Conservation (phyloP, 2,329 filamentous ascomycete species). For the Coleophoma cylindrospora region DNA sequence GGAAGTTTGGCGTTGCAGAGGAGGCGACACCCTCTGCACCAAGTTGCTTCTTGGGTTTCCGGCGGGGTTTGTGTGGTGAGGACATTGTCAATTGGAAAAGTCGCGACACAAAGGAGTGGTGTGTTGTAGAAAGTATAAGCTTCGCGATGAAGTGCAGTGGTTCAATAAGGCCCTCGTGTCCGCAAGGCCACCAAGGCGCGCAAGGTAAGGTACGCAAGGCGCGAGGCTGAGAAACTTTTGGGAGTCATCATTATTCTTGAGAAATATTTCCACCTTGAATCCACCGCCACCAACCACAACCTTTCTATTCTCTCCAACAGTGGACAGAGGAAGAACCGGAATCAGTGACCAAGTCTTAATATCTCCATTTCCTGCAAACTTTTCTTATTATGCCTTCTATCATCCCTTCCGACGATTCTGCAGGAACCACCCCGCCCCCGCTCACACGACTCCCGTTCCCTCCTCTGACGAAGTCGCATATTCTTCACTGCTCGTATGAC, state of each 20-base stretch:
- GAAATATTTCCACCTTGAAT: no score
- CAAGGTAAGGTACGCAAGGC: no score
- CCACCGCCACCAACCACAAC: no score
- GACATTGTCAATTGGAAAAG: constrained; percentile 38
- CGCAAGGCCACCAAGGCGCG: no score
- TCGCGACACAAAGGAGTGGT: neutral
- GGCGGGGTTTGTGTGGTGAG: constrained; percentile 53
- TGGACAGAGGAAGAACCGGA: no score
- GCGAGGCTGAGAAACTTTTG: no score
- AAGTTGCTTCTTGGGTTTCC: constrained; percentile 47
- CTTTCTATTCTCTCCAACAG: no score
- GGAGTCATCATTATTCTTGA: no score
- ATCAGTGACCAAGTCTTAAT: no score
- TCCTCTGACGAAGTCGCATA: constrained; percentile 78
- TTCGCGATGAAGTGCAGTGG: neutral
- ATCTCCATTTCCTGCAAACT: no score
- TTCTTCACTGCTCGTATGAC: constrained; percentile 92
- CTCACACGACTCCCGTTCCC: constrained; percentile 61
- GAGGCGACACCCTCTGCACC: constrained; percentile 25
- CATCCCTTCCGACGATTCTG: constrained; percentile 2
- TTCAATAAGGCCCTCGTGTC: no score
- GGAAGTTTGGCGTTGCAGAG: constrained; percentile 47
- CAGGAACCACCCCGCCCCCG: constrained; percentile 11
- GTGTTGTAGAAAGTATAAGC: constrained; percentile 2
- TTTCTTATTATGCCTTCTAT: no score